Conservation (phyloP, 805 yeast species). For the Teunomyces aglyptinius region DNA sequence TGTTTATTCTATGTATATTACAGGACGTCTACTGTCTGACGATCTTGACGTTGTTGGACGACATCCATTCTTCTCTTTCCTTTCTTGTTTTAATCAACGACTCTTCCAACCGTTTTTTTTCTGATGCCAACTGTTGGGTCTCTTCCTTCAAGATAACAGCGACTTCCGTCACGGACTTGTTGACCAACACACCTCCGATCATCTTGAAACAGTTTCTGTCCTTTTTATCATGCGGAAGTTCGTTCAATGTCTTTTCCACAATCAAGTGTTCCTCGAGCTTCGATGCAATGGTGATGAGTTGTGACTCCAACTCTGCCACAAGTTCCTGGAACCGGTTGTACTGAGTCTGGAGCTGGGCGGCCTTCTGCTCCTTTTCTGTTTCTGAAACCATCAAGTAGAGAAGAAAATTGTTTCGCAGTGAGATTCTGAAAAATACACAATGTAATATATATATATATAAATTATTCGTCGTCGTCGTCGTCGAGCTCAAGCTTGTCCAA, state of each 20-base stretch:
- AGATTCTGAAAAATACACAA: background rate
- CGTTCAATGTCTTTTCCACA: slow-evolving; percentile 40
- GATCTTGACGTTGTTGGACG: slow-evolving; percentile 40
- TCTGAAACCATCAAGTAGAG: slow-evolving; percentile 6
- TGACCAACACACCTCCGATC: slow-evolving; percentile 91
- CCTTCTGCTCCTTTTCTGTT: slow-evolving; percentile 26
- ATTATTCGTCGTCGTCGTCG: slow-evolving; percentile 33
- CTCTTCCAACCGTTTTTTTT: slow-evolving; percentile 24
- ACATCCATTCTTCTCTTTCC: slow-evolving; percentile 41
- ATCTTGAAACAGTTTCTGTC: slow-evolving; percentile 80
- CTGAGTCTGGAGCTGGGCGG: slow-evolving; percentile 40
- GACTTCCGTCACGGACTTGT: slow-evolving; percentile 78
- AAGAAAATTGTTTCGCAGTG: background rate
- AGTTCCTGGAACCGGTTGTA: slow-evolving; percentile 40
- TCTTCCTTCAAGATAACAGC: slow-evolving; percentile 60
- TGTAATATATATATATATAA: too few relatives aligned
- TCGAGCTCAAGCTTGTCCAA: slow-evolving; percentile 34
- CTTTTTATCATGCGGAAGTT: slow-evolving; percentile 33
- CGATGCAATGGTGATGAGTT: slow-evolving; percentile 31
- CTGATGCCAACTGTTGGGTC: slow-evolving; percentile 23
- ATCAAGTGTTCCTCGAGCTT: slow-evolving; percentile 40
- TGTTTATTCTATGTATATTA: background rate
- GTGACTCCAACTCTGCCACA: slow-evolving; percentile 39
- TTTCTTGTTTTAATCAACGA: slow-evolving; percentile 25
- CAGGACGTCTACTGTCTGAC: slow-evolving; percentile 22